A percentile compares a stretch with the other conserved stretches of the same genome.
Conservation (phyloP, 352 stramenopile genomes). For the Phytophthora hybrid region DNA sequence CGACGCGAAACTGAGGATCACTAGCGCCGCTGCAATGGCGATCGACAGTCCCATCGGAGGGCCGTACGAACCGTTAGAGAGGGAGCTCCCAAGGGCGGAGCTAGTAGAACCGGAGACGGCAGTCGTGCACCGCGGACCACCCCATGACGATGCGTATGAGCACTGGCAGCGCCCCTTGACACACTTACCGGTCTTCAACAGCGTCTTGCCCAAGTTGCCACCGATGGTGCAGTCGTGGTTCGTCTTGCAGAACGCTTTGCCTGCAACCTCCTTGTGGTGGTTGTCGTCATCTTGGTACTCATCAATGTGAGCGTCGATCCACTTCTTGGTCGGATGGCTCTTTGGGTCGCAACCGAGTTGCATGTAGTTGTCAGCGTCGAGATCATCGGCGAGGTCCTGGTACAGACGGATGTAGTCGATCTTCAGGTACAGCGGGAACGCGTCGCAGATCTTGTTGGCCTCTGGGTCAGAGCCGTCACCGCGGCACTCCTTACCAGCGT, state of each 20-base stretch:
- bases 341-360: conserved; percentile 57
- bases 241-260: conserved; percentile 48
- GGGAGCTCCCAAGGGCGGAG: neutral
- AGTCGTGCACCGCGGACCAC: conserved; percentile 62
- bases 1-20: neutral
- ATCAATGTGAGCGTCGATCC: conserved; percentile 73
- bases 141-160: conserved; percentile 51
- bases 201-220: conserved; percentile 36
- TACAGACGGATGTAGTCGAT: conserved; percentile 76
- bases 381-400: conserved; percentile 51
- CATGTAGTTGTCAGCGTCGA: conserved; percentile 60
- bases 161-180: conserved; percentile 61
- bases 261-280: conserved; percentile 43
- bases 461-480: conserved; percentile 53
- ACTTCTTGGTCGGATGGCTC: conserved; percentile 65
- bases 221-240: conserved; percentile 69
- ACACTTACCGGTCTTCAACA: conserved; percentile 58
- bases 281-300: conserved; percentile 71
- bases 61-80: neutral
- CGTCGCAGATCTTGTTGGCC: conserved; percentile 64
- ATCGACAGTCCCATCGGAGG: neutral
- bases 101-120: conserved; percentile 36
- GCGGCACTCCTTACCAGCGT: conserved; percentile 57
- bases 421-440: conserved; percentile 79
- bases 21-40: neutral